A percentile compares a stretch with the other conserved stretches of the same genome.
Conservation (phyloP, 495 filamentous ascomycete genomes). For the Lasiosphaeriaceae sp. region DNA sequence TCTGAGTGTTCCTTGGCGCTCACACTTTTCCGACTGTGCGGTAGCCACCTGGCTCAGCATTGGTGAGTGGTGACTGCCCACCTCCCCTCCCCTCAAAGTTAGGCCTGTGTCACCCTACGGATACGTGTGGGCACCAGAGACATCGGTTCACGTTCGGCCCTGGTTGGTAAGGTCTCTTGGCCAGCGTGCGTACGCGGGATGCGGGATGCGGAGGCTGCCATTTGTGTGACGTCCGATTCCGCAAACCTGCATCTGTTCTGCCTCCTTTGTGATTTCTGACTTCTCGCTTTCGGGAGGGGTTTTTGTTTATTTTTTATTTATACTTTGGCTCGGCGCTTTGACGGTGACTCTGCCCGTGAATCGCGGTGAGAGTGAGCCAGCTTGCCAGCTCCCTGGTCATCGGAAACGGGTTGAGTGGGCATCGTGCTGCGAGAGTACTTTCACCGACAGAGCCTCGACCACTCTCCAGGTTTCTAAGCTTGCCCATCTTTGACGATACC, state of each 20-base stretch:
- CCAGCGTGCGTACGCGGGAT: constrained; percentile 6
- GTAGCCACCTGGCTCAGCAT: neutral
- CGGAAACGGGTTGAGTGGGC: neutral
- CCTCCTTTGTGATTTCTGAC: neutral
- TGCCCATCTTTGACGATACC: too few relatives aligned
- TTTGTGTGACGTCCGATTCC: constrained; percentile 1
- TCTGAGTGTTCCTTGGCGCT: neutral
- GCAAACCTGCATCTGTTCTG: neutral
- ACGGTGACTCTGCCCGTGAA: constrained; percentile 9
- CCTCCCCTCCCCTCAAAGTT: too few relatives aligned
- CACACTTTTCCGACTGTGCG: neutral
- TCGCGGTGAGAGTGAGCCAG: constrained; percentile 17
- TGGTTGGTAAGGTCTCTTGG: constrained; percentile 6
- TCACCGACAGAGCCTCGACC: too few relatives aligned
- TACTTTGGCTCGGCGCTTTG: constrained; percentile 9
- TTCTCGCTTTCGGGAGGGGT: neutral
- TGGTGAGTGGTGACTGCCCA: neutral
- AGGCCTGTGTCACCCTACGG: too few relatives aligned
- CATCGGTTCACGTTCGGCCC: neutral
- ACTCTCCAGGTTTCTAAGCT: too few relatives aligned
- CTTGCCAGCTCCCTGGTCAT: neutral
- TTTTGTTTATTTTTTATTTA: neutral
- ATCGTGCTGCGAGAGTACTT: too few relatives aligned
- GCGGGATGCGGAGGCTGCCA: constrained; percentile 2
- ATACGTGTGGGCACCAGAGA: too few relatives aligned